Percentiles rank a stretch among this genome's conserved stretches.
Conservation (phyloP, 768 basidiomycete species). For the Trametes cubensis region DNA sequence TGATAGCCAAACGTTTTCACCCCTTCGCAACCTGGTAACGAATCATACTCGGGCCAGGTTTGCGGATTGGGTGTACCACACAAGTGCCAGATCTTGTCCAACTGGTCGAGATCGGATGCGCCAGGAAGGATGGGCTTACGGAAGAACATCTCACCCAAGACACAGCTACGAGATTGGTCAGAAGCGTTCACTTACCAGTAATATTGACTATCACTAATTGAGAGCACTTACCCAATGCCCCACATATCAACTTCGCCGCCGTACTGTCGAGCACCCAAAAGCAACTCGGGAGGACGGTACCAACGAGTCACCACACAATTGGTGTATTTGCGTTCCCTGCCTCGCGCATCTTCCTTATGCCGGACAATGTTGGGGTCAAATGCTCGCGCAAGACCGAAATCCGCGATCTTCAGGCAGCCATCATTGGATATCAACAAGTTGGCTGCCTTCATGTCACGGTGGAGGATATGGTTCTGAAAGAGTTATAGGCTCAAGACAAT, state of each 20-base stretch:
- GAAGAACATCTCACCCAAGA: slow-evolving; percentile 95
- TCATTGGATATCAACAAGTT: slow-evolving; percentile 91
- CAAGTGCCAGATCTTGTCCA: slow-evolving; percentile 86
- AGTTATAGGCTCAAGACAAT: slow-evolving; percentile 15
- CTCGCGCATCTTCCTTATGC: slow-evolving; percentile 41
- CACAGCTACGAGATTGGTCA: slow-evolving; percentile 58
- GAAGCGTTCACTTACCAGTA: not conserved
- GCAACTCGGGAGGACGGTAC: slow-evolving; percentile 92
- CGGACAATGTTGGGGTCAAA: slow-evolving; percentile 57
- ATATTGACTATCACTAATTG: not conserved
- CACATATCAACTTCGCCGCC: slow-evolving; percentile 96
- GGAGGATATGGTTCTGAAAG: slow-evolving; percentile 87
- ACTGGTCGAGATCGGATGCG: slow-evolving; percentile 86
- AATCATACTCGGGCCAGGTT: slow-evolving; percentile 77
- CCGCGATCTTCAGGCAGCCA: slow-evolving; percentile 86
- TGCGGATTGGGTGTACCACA: slow-evolving; percentile 88
- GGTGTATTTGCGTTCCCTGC: slow-evolving; percentile 78
- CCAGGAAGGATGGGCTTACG: slow-evolving; percentile 87
- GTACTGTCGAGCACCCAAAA: slow-evolving; percentile 87
- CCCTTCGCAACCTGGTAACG: slow-evolving; percentile 78
- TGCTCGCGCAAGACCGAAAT: slow-evolving; percentile 93
- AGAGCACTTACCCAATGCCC: slow-evolving; percentile 81
- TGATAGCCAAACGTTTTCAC: slow-evolving; percentile 62
- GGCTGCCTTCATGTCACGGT: slow-evolving; percentile 99
- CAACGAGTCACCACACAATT: slow-evolving; percentile 94